Percentiles rank a stretch among this genome's conserved stretches.
Conservation (phyloP, 2,329 filamentous ascomycete genomes). For the Lachnum nothofagi region DNA sequence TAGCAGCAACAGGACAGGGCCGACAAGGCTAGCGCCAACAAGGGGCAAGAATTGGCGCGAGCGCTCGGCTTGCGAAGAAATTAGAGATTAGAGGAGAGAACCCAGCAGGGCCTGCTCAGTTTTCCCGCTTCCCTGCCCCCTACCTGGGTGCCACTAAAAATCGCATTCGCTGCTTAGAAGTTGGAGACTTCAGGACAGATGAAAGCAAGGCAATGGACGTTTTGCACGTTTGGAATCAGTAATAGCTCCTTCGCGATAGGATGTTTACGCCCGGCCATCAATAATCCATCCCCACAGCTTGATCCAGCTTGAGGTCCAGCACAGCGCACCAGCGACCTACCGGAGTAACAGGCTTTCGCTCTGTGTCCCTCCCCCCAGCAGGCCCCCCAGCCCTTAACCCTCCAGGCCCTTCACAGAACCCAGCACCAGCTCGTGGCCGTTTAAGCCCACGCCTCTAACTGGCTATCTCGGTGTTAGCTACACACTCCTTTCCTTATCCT, state of each 20-base stretch:
- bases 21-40: slow-evolving; percentile 8
- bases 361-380: neutral
- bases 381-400: neutral
- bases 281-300: too few relatives aligned
- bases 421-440: neutral
- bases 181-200: too few relatives aligned
- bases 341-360: too few relatives aligned
- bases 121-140: too few relatives aligned
- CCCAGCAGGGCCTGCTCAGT: neutral
- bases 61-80: slow-evolving; percentile 15
- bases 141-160: too few relatives aligned
- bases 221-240: too few relatives aligned
- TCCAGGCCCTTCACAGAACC: neutral
- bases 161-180: too few relatives aligned
- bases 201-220: too few relatives aligned
- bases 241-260: too few relatives aligned
- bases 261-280: too few relatives aligned
- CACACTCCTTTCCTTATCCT: slow-evolving; percentile 3
- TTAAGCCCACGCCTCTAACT: slow-evolving; percentile 4
- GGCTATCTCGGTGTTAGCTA: slow-evolving; percentile 2
- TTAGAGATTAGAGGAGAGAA: neutral
- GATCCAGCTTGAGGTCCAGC: neutral
- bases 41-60: slow-evolving; percentile 19
- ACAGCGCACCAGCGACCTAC: too few relatives aligned
- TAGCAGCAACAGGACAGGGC: slow-evolving; percentile 2